Evolutionary conservation across 2,329 filamentous ascomycete genomes (phyloP).

Genomic region (Cordyceps fumosorosea): DNA sequence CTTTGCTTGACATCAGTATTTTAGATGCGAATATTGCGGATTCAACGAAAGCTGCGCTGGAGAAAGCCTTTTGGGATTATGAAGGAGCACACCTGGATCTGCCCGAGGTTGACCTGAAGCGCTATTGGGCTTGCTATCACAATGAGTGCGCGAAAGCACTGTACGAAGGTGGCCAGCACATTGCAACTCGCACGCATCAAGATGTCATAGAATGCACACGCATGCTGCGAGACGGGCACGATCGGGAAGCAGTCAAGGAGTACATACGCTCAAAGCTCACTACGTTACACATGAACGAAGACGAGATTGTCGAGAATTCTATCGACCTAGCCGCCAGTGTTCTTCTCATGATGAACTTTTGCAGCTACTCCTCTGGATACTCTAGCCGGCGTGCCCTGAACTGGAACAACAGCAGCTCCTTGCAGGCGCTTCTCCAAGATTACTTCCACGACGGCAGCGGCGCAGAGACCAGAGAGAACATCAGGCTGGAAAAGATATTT

Average conservation of each 20-base stretch:
- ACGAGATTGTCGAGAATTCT: not conserved
- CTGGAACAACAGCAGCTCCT: not conserved
- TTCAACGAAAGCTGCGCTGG: not conserved
- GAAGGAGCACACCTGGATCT: not conserved
- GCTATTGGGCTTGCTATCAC: not conserved
- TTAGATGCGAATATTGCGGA: not conserved
- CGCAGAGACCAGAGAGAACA: not conserved
- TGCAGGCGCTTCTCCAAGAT: not conserved
- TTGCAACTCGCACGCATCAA: not conserved
- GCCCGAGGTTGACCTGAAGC: not conserved
- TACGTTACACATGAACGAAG: not conserved
- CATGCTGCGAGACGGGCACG: not conserved
- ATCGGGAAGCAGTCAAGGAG: not conserved
- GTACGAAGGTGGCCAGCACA: not conserved
- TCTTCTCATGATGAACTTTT: not conserved
- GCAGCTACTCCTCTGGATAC: not conserved
- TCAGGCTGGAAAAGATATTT: constrained; percentile 1
- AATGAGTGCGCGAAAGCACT: not conserved
- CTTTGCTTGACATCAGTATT: not conserved
- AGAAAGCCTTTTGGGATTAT: not conserved
- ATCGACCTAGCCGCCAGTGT: not conserved
- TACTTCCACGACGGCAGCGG: not conserved
- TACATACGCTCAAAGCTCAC: not conserved
- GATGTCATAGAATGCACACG: not conserved
- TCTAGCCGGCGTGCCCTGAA: not conserved